Evolutionary conservation across 1,284 basidiomycete genomes (phyloP).

Genomic region (Thelephora terrestris): DNA sequence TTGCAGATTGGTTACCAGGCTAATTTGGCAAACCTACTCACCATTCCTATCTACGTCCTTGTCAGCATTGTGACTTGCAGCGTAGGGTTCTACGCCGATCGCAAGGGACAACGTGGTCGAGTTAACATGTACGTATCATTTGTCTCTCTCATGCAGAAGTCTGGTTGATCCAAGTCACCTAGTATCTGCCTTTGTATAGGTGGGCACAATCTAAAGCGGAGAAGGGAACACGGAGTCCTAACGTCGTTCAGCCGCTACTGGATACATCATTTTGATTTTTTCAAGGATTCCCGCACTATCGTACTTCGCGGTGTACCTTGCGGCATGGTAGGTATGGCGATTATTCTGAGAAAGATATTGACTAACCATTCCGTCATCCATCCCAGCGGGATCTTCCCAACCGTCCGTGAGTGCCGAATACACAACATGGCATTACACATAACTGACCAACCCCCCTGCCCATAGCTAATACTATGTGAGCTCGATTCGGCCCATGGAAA

Average conservation of each 20-base stretch:
- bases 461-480: background rate
- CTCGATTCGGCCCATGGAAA: background rate
- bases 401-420: conserved; percentile 37
- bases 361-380: background rate
- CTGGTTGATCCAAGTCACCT: background rate
- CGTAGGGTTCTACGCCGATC: conserved; percentile 55
- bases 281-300: conserved; percentile 55
- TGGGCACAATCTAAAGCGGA: conserved; percentile 8
- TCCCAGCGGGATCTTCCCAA: conserved; percentile 54
- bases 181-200: conserved; percentile 29
- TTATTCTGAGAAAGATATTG: background rate
- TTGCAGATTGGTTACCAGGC: conserved; percentile 13
- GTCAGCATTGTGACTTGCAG: conserved; percentile 39
- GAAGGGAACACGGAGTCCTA: background rate
- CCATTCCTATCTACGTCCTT: conserved; percentile 21
- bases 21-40: conserved; percentile 23
- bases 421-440: background rate
- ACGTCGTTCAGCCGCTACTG: conserved; percentile 26
- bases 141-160: conserved; percentile 1
- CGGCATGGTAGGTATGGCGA: conserved; percentile 39
- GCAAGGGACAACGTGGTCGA: conserved; percentile 45
- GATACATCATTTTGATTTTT: conserved; percentile 60
- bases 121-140: conserved; percentile 49
- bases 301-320: conserved; percentile 61
- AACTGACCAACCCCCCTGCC: background rate